These are phyloP conservation scores for Cryptomeria japonica DNA, from an alignment of 75 land plant genomes.

Conservation along the genomic window DNA sequence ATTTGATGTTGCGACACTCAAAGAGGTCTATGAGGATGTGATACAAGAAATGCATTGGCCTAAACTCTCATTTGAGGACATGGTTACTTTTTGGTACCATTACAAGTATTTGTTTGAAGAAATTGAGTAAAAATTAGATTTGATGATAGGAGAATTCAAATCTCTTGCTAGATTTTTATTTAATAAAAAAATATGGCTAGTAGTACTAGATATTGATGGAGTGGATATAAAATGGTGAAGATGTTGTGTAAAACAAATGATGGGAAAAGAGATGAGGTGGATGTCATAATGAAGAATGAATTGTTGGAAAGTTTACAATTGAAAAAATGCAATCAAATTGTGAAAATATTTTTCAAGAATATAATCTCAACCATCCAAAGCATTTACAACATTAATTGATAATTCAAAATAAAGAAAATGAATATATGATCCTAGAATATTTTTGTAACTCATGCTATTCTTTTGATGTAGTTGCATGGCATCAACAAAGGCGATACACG, in stretches of 20 bases:
- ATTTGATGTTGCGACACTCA: neutral
- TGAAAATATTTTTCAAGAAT: neutral
- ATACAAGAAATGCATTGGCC: neutral
- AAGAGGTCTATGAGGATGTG: neutral
- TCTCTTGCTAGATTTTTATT: neutral
- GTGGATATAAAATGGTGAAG: neutral
- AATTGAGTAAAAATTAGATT: neutral
- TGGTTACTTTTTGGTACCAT: neutral
- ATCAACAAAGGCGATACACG: too few relatives aligned
- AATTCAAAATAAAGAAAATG: too few relatives aligned
- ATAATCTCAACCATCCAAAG: neutral
- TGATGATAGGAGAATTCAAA: neutral
- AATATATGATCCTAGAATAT: too few relatives aligned
- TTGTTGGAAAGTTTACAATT: neutral
- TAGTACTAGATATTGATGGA: neutral
- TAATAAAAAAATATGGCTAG: neutral
- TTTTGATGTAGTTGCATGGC: too few relatives aligned
- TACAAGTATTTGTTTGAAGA: neutral
- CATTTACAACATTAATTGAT: neutral
- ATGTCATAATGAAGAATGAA: neutral
- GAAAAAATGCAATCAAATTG: neutral
- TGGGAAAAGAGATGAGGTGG: neutral
- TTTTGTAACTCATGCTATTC: too few relatives aligned
- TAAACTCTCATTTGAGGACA: neutral
- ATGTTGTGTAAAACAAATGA: neutral